Base-by-base conservation (phyloP, 2,329 filamentous ascomycete species). In the Hypocreales sp. region DNA sequence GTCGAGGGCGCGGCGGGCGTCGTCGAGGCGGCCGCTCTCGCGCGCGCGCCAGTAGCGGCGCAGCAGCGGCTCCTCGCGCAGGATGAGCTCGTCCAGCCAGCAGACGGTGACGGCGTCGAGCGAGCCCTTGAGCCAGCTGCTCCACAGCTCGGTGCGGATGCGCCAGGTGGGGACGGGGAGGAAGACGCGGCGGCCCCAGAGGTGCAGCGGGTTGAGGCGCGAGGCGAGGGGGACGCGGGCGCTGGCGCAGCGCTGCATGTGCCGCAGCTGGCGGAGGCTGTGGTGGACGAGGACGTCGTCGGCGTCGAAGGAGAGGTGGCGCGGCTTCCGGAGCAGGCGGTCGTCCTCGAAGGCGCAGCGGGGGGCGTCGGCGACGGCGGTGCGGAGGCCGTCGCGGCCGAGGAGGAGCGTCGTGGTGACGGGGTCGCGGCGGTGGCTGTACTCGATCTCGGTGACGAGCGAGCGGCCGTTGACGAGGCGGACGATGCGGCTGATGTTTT, bases 141-240 rank as follows among this genome's bases (percentile, higher is more conserved):
- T 58, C 61, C 61, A 65, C 22, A 65, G 52, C 32, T 56, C 46
- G 2, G 58, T 61, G n/a, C 61, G 50, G 26, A 61, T 51, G 26
- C 46, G 54, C 33, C 58, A 60, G 7, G 61, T 64, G 0, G 60
- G 60, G 0, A 61, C 39, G 2, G 40, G 51, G 3, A 40, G 39
- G 30, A 48, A 47, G 8, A 50, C 40, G 18, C 40, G 31, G 29
- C 35, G 45, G 26, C 39, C 41, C 21, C 33, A 36, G 40, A 41
- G 42, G 3, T 38, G 33, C 5, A 40, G 22, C 2, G 43, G 41
- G 17, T 40, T 42, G 18, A 45, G 24, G 7, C 40, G 30, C 2
- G 41, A 40, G n/a, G 40, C 24, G 27, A 42, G 26, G 3, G 40
- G 35, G 19, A 33, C 28, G 14, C 29, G 36, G 4, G 31, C 36